These are phyloP conservation scores for Yamadazyma tumulicola DNA, from an alignment of 805 yeast species.

Conservation along the genomic window DNA sequence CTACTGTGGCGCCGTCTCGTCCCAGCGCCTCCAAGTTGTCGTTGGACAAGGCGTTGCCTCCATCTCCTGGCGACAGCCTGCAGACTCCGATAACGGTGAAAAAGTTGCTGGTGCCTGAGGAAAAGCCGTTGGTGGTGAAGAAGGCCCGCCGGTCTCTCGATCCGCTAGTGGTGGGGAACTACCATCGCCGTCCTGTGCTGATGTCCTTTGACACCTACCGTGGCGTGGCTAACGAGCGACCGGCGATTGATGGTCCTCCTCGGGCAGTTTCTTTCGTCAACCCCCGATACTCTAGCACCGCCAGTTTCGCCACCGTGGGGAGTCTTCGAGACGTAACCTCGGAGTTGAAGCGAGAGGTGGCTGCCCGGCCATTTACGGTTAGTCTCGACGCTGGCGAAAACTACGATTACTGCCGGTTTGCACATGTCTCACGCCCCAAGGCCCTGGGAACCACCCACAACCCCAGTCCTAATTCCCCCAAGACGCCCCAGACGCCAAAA, in stretches of 20 bases:
- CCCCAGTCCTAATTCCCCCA: conserved; percentile 1
- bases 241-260: background rate
- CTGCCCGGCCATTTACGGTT: conserved; percentile 26
- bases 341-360: conserved; percentile 17
- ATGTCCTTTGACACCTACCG: conserved; percentile 9
- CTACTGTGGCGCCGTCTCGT: background rate
- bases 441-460: background rate
- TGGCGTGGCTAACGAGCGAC: conserved; percentile 7
- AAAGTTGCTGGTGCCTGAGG: too few relatives aligned
- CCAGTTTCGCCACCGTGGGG: conserved; percentile 4
- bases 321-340: conserved; percentile 11
- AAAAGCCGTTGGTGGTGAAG: too few relatives aligned
- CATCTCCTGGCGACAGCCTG: background rate
- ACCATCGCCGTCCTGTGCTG: conserved; percentile 7
- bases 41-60: conserved; percentile 6
- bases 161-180: conserved; percentile 3
- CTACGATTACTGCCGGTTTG: conserved; percentile 14
- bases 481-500: background rate
- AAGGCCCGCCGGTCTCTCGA: too few relatives aligned
- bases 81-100: conserved; percentile 1
- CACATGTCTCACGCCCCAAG: too few relatives aligned
- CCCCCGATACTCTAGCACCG: conserved; percentile 5
- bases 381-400: conserved; percentile 24
- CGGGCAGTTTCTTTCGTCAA: too few relatives aligned
- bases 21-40: conserved; percentile 2